These are phyloP conservation scores for Scytalidium sp. DNA, from an alignment of 2,329 filamentous ascomycete genomes.

Conservation along the genomic window DNA sequence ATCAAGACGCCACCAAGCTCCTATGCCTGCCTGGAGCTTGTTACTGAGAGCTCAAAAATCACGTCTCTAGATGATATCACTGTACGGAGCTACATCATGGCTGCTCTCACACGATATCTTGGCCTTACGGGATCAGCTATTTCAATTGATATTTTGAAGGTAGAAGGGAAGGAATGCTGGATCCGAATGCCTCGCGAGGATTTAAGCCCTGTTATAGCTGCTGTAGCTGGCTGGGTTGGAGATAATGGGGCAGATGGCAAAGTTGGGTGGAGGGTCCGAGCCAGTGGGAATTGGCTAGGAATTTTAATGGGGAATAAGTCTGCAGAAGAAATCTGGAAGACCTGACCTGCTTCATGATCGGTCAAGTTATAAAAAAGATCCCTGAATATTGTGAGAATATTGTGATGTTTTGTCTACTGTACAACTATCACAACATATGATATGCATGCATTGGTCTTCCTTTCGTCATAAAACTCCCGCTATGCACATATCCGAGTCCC, in stretches of 20 bases:
- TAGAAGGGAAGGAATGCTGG: slow-evolving; percentile 56
- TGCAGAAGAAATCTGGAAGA: slow-evolving; percentile 17
- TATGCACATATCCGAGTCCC: slow-evolving; percentile 4
- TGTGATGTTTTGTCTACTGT: slow-evolving; percentile 1
- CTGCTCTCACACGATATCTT: slow-evolving; percentile 65
- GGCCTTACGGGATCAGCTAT: slow-evolving; percentile 67
- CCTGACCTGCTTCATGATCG: slow-evolving; percentile 1
- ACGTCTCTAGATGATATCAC: slow-evolving; percentile 57
- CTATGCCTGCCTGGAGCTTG: slow-evolving; percentile 54
- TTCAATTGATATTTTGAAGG: slow-evolving; percentile 66
- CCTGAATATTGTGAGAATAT: too few species aligned
- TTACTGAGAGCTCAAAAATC: slow-evolving; percentile 26
- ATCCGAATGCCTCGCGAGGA: slow-evolving; percentile 62
- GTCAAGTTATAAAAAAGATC: too few species aligned
- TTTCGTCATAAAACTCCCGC: slow-evolving; percentile 11
- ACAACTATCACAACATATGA: slow-evolving; percentile 7
- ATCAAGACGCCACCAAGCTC: slow-evolving; percentile 51
- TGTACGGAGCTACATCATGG: slow-evolving; percentile 58
- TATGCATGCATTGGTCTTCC: slow-evolving; percentile 6
- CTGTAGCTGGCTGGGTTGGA: slow-evolving; percentile 63
- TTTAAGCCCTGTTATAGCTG: slow-evolving; percentile 57
- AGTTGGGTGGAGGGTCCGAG: slow-evolving; percentile 47
- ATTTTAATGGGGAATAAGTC: slow-evolving; percentile 46
- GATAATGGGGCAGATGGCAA: slow-evolving; percentile 29
- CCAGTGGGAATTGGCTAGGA: slow-evolving; percentile 63